These are phyloP conservation scores for Ustilago tritici DNA, from an alignment of 1,284 basidiomycete genomes.

Conservation along the genomic window DNA sequence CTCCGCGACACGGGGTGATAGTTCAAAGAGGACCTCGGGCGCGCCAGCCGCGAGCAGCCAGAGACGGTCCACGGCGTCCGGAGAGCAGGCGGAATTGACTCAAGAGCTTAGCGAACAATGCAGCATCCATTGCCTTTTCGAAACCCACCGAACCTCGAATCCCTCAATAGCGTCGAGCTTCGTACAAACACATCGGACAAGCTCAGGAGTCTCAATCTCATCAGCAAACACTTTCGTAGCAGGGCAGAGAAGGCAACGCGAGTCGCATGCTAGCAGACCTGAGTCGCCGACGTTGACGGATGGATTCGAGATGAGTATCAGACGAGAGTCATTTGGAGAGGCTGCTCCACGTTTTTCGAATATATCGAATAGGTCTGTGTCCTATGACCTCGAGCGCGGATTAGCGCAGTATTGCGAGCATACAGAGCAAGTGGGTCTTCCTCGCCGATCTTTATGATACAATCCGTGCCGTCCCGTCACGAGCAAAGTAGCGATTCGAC, in stretches of 20 bases:
- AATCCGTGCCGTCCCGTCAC: background rate
- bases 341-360: background rate
- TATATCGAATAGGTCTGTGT: background rate
- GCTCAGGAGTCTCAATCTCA: background rate
- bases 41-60: background rate
- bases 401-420: background rate
- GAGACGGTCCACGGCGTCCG: background rate
- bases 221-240: background rate
- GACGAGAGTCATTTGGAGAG: background rate
- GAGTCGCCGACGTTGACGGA: background rate
- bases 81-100: background rate
- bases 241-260: background rate
- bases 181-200: background rate
- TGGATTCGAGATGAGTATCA: background rate
- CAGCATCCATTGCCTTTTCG: background rate
- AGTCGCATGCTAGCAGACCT: background rate
- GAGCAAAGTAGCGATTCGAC: background rate
- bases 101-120: background rate
- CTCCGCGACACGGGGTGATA: background rate
- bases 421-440: background rate
- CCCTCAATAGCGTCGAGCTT: conserved; percentile 11
- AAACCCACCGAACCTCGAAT: background rate
- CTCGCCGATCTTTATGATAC: background rate
- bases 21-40: background rate
- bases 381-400: background rate